Percentiles rank a stretch among this genome's conserved stretches.
phyloP scores from a whole-genome alignment of 805 yeast species.

The Kregervanrija delftensis region DNA sequence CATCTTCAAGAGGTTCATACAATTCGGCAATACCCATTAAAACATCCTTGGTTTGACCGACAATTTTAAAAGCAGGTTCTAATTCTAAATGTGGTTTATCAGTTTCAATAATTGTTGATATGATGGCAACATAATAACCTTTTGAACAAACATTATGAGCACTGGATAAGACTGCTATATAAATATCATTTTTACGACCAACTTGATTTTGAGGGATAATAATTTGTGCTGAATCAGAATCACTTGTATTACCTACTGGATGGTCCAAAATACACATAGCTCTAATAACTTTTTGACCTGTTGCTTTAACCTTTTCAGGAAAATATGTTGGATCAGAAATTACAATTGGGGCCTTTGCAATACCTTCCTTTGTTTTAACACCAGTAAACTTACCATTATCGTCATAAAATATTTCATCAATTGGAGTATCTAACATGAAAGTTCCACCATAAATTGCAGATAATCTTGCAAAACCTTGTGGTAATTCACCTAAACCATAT shows the following conservation, averaged over 20 bases:
- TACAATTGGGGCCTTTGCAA: constrained; percentile 85
- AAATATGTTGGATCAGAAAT: constrained; percentile 98
- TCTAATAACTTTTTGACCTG: constrained; percentile 70
- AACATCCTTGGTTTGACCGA: constrained; percentile 74
- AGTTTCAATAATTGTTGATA: constrained; percentile 91
- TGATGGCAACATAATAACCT: constrained; percentile 87
- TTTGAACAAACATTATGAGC: constrained; percentile 86
- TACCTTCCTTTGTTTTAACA: constrained; percentile 86
- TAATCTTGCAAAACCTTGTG: constrained; percentile 97
- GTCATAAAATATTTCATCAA: constrained; percentile 77
- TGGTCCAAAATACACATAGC: constrained; percentile 88
- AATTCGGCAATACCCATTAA: constrained; percentile 92
- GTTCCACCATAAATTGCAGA: constrained; percentile 98
- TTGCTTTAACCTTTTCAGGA: constrained; percentile 70
- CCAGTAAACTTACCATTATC: constrained; percentile 73
- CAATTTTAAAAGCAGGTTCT: constrained; percentile 86
- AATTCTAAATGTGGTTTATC: constrained; percentile 86
- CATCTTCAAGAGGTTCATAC: constrained; percentile 82
- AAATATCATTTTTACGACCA: constrained; percentile 87
- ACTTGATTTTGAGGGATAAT: constrained; percentile 96
- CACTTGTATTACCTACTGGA: constrained; percentile 75
- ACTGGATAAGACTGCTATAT: constrained; percentile 82
- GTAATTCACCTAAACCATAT: constrained; percentile 94
- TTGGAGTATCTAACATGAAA: constrained; percentile 94
- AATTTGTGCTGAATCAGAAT: constrained; percentile 85